Conservation (phyloP, 1,284 basidiomycete genomes). For the Boletus sp. region DNA sequence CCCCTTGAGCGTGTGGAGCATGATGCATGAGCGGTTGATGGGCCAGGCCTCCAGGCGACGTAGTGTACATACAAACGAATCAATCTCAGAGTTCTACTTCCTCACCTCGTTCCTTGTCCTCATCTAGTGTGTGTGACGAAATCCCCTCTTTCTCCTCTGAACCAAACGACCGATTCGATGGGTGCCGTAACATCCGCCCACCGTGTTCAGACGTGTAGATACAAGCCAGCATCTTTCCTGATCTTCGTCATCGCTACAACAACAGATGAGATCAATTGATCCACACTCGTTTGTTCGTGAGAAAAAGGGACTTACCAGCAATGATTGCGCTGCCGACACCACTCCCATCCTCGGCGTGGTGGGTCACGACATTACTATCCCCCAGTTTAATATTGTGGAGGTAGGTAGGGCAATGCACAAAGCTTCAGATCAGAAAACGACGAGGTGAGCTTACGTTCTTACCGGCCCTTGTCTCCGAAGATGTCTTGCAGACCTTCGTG, state of each 20-base stretch:
- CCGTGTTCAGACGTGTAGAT: slow-evolving; percentile 32
- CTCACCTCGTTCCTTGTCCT: not conserved
- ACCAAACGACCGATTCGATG: too few relatives aligned
- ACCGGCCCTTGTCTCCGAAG: slow-evolving; percentile 91
- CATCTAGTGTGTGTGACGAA: slow-evolving; percentile 13
- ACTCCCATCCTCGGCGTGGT: slow-evolving; percentile 92
- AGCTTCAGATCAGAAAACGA: not conserved
- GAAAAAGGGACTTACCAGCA: slow-evolving; percentile 58
- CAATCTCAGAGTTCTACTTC: slow-evolving; percentile 5
- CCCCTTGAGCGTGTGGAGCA: too few relatives aligned
- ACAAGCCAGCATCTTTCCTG: slow-evolving; percentile 48
- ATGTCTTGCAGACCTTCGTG: slow-evolving; percentile 88
- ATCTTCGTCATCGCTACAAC: slow-evolving; percentile 58
- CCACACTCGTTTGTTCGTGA: not conserved
- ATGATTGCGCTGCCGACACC: slow-evolving; percentile 97
- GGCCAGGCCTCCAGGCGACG: not conserved
- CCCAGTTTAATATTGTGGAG: not conserved
- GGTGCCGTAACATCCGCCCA: not conserved
- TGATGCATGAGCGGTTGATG: slow-evolving; percentile 4
- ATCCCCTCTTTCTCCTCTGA: too few relatives aligned
- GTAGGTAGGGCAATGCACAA: not conserved
- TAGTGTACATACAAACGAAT: slow-evolving; percentile 18
- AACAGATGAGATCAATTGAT: not conserved
- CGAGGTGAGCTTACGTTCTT: slow-evolving; percentile 30
- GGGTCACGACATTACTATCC: slow-evolving; percentile 74